These are phyloP conservation scores for Chaetomium sp. DNA, from an alignment of 2,329 filamentous ascomycete species.

Conservation along the genomic window DNA sequence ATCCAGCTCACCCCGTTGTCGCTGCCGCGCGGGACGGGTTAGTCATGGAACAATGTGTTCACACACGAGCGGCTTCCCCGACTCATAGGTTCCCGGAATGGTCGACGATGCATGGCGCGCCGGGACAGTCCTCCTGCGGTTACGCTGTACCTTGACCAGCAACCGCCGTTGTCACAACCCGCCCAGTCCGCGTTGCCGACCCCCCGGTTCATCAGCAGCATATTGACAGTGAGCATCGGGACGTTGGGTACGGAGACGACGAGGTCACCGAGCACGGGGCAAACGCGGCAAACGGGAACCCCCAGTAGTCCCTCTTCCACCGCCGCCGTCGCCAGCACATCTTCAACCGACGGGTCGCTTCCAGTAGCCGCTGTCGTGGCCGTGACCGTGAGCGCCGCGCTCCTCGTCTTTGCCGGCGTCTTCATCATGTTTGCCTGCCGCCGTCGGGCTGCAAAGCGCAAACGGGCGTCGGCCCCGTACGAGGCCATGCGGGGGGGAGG, in stretches of 20 bases:
- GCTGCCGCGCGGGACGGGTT: background rate
- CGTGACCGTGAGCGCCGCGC: slow-evolving; percentile 5
- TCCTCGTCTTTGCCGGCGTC: slow-evolving; percentile 2
- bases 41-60: too few relatives aligned
- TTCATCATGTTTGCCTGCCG: slow-evolving; percentile 7
- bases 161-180: background rate
- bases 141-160: slow-evolving; percentile 5
- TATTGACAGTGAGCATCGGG: slow-evolving; percentile 6
- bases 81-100: background rate
- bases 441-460: slow-evolving; percentile 3
- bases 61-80: background rate
- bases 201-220: slow-evolving; percentile 2
- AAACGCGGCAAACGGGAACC: background rate
- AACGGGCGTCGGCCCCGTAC: slow-evolving; percentile 3
- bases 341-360: background rate
- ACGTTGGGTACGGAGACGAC: slow-evolving; percentile 4
- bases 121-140: background rate
- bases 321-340: background rate
- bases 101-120: slow-evolving; percentile 11
- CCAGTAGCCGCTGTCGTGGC: background rate
- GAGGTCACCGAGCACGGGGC: background rate
- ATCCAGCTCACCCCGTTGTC: slow-evolving; percentile 1
- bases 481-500: too few relatives aligned
- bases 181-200: slow-evolving; percentile 1
- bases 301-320: background rate